A percentile compares a stretch with the other conserved stretches of the same genome.
phyloP scores from a whole-genome alignment of 2,329 filamentous ascomycete genomes.

The Hypoxylon sp. region DNA sequence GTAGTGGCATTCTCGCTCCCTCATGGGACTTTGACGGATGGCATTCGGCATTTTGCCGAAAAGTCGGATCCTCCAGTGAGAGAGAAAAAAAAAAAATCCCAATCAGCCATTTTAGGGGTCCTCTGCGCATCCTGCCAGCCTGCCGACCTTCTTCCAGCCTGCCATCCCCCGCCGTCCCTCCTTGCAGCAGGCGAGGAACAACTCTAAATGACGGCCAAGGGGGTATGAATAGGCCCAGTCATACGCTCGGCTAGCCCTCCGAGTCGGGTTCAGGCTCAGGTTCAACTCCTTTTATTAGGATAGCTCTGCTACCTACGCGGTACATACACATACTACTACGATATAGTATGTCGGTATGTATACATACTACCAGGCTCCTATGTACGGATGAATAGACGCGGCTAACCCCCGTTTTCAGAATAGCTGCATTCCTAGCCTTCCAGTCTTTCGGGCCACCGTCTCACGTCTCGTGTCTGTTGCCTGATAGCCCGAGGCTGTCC shows the following conservation, averaged over 20 bases:
- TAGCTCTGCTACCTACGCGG: slow-evolving; percentile 10
- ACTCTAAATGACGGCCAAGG: slow-evolving; percentile 32
- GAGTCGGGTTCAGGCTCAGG: slow-evolving; percentile 22
- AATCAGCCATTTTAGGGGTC: slow-evolving; percentile 29
- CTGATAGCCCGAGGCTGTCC: not conserved
- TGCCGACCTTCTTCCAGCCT: slow-evolving; percentile 21
- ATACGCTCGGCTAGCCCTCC: slow-evolving; percentile 18
- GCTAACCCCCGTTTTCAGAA: slow-evolving; percentile 5
- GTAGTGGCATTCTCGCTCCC: slow-evolving; percentile 26
- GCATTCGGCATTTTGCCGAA: slow-evolving; percentile 30
- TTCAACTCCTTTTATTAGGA: slow-evolving; percentile 19
- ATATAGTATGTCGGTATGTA: not conserved
- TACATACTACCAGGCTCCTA: too few relatives aligned
- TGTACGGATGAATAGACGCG: too few relatives aligned
- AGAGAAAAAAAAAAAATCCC: too few relatives aligned
- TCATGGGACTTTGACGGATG: slow-evolving; percentile 30
- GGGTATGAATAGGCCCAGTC: slow-evolving; percentile 21
- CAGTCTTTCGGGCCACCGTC: too few relatives aligned
- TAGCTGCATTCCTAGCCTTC: too few relatives aligned
- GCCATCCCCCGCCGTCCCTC: too few relatives aligned
- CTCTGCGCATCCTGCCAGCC: slow-evolving; percentile 24
- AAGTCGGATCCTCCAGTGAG: slow-evolving; percentile 29
- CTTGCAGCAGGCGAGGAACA: slow-evolving; percentile 27
- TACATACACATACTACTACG: too few relatives aligned
- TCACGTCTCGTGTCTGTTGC: not conserved